These are phyloP conservation scores for Cutaneotrichosporon cavernicola DNA, from an alignment of 1,284 basidiomycete genomes.

Conservation along the genomic window DNA sequence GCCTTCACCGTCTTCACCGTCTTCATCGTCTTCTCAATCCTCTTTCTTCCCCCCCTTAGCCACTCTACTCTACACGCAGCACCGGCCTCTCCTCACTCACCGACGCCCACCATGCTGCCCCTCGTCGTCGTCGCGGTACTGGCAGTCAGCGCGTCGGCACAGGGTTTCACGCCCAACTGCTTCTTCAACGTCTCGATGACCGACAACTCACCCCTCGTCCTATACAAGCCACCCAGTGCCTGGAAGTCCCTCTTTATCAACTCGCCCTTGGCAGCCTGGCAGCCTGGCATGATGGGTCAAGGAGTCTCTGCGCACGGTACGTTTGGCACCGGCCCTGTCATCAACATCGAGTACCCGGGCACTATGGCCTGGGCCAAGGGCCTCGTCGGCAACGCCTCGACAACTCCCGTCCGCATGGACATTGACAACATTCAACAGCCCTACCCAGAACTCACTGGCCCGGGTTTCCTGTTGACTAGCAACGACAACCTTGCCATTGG, in stretches of 20 bases:
- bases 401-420: background rate
- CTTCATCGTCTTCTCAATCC: too few species aligned
- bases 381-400: background rate
- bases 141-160: background rate
- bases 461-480: background rate
- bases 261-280: constrained; percentile 1
- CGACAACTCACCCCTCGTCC: constrained; percentile 1
- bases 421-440: background rate
- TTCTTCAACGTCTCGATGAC: background rate
- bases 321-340: background rate
- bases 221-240: background rate
- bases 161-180: background rate
- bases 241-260: background rate
- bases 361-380: background rate
- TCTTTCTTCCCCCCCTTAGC: background rate
- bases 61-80: too few species aligned
- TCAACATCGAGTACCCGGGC: background rate
- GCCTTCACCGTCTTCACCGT: too few species aligned
- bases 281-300: background rate
- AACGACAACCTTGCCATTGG: background rate
- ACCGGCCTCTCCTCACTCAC: background rate
- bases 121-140: background rate
- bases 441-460: background rate
- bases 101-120: background rate
- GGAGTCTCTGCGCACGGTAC: background rate